These are phyloP conservation scores for Trichoderma sp. DNA, from an alignment of 2,329 filamentous ascomycete genomes.

Conservation along the genomic window DNA sequence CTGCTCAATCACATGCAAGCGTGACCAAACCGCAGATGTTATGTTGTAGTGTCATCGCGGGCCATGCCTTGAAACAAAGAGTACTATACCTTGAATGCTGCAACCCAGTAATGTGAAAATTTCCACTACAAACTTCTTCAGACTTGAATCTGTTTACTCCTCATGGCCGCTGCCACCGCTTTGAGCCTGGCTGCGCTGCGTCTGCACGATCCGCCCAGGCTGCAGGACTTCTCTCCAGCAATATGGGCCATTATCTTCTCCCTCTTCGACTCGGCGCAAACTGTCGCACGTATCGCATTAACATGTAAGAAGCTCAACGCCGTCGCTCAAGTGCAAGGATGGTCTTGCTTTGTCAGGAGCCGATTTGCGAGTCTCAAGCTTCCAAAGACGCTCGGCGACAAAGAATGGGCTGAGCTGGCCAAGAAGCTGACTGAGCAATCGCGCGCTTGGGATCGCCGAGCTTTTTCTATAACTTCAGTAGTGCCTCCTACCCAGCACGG, in stretches of 20 bases:
- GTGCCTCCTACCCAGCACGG: background rate
- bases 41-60: background rate
- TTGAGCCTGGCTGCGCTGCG: background rate
- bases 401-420: slow-evolving; percentile 1
- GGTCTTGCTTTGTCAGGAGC: slow-evolving; percentile 4
- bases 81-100: background rate
- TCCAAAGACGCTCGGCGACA: background rate
- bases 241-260: background rate
- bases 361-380: background rate
- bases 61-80: background rate
- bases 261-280: background rate
- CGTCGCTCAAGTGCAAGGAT: background rate
- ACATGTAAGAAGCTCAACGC: background rate
- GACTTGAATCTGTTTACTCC: no score
- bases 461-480: background rate
- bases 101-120: background rate
- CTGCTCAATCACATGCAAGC: background rate
- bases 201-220: background rate
- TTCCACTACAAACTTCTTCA: no score
- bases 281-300: background rate
- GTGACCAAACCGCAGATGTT: no score
- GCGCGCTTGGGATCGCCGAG: background rate
- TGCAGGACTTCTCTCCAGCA: background rate
- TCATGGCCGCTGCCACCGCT: background rate
- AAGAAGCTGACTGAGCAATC: background rate